Conservation (phyloP, 2,329 filamentous ascomycete genomes). For the Clathrospora elynae region DNA sequence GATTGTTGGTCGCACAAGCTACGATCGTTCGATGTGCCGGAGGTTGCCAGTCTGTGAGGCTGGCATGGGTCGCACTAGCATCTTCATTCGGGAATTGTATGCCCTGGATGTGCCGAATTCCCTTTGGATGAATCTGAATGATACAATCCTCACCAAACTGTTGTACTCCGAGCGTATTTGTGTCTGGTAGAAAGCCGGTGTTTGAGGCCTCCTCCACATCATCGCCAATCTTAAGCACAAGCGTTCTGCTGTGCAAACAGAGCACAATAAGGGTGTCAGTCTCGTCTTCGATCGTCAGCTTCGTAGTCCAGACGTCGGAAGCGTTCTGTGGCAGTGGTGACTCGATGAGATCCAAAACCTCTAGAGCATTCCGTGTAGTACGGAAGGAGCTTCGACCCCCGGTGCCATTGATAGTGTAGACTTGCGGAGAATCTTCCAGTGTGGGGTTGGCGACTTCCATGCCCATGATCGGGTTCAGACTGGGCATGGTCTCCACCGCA, state of each 20-base stretch:
- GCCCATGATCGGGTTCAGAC: conserved; percentile 89
- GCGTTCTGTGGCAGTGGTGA: conserved; percentile 89
- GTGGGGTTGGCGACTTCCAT: conserved; percentile 91
- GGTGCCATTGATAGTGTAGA: conserved; percentile 89
- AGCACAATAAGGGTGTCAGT: conserved; percentile 96
- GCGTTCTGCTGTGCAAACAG: conserved; percentile 85
- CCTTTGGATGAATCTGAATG: conserved; percentile 94
- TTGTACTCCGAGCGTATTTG: conserved; percentile 88
- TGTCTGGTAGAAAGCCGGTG: conserved; percentile 86
- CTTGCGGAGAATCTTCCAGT: conserved; percentile 92
- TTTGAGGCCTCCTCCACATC: conserved; percentile 95
- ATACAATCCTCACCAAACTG: conserved; percentile 92
- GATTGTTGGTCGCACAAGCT: conserved; percentile 88
- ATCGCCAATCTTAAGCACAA: conserved; percentile 93
- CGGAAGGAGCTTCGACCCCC: conserved; percentile 89
- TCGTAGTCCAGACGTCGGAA: conserved; percentile 93
- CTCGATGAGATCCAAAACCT: conserved; percentile 94
- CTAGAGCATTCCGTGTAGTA: conserved; percentile 87
- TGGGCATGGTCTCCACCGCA: conserved; percentile 81
- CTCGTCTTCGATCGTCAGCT: conserved; percentile 77
- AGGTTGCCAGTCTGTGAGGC: conserved; percentile 89
- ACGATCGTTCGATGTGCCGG: conserved; percentile 95
- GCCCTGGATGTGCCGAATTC: conserved; percentile 85
- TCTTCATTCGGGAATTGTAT: conserved; percentile 49
- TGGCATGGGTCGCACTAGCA: conserved; percentile 51